A percentile compares a stretch with the other conserved stretches of the same genome.
These are phyloP conservation scores for Samsoniella hepiali DNA, from an alignment of 2,329 filamentous ascomycete genomes.

Conservation along the genomic window DNA sequence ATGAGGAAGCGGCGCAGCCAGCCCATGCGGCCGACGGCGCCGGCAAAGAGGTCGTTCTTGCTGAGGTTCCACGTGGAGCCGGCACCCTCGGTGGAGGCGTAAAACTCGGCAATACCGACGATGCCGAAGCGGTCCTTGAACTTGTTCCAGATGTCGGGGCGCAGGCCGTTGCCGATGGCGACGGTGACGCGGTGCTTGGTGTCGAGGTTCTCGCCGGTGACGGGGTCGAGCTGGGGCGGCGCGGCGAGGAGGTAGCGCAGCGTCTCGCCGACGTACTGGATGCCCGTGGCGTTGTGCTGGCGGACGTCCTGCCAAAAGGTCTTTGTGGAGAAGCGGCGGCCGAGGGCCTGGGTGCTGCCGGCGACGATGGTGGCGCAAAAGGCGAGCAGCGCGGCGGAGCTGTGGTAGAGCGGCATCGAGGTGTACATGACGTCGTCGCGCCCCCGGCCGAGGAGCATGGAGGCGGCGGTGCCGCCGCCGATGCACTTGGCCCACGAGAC, in stretches of 20 bases:
- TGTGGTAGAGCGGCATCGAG: constrained; percentile 87
- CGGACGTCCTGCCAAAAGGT: constrained; percentile 75
- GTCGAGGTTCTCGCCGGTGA: constrained; percentile 67
- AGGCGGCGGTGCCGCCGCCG: constrained; percentile 50
- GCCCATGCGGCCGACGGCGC: constrained; percentile 74
- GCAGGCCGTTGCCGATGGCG: constrained; percentile 80
- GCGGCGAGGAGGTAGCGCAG: constrained; percentile 76
- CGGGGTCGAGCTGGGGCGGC: constrained; percentile 58
- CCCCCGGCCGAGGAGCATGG: constrained; percentile 55
- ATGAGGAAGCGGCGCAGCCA: constrained; percentile 55
- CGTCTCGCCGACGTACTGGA: constrained; percentile 88
- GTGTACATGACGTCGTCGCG: constrained; percentile 71
- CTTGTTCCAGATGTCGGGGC: constrained; percentile 79
- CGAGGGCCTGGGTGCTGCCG: constrained; percentile 67
- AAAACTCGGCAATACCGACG: constrained; percentile 73
- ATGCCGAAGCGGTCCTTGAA: constrained; percentile 82
- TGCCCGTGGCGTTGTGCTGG: constrained; percentile 66
- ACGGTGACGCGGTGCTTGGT: constrained; percentile 67
- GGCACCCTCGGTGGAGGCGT: constrained; percentile 72
- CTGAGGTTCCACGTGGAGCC: constrained; percentile 69
- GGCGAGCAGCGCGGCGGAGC: constrained; percentile 70
- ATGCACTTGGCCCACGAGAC: constrained; percentile 68
- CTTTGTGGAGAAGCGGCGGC: constrained; percentile 73
- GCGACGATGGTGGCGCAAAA: constrained; percentile 57
- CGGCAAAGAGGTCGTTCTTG: constrained; percentile 68